A percentile compares a stretch with the other conserved stretches of the same genome.
Evolutionary conservation across 1,139 yeast genomes (phyloP).

Genomic region (Saccharomyces hybrid): DNA sequence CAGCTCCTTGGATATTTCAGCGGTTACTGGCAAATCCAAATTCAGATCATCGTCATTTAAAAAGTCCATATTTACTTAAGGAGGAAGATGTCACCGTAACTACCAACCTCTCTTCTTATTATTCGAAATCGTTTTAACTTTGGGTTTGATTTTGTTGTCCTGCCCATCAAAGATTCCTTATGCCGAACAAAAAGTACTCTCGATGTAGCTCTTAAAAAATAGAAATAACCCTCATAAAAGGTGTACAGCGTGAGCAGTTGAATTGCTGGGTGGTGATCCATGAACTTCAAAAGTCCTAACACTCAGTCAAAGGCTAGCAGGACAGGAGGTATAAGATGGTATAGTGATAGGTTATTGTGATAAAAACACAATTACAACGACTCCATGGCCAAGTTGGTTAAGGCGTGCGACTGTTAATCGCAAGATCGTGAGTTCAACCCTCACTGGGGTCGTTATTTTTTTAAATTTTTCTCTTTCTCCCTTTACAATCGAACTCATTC

Average conservation of each 20-base stretch:
- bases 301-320: too few relatives aligned
- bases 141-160: not conserved
- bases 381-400: slow-evolving; percentile 28
- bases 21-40: slow-evolving; percentile 21
- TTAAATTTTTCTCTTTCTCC: not conserved
- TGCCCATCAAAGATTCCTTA: not conserved
- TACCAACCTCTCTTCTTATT: not conserved
- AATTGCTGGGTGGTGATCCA: too few relatives aligned
- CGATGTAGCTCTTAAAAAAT: not conserved
- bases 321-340: too few relatives aligned
- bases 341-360: too few relatives aligned
- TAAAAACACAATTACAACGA: slow-evolving; percentile 5
- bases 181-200: not conserved
- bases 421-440: slow-evolving; percentile 29
- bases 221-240: not conserved
- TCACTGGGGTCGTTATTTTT: slow-evolving; percentile 23
- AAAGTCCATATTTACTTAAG: slow-evolving; percentile 16
- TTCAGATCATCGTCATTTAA: slow-evolving; percentile 20
- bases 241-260: not conserved
- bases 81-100: not conserved
- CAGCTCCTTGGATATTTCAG: slow-evolving; percentile 25
- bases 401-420: slow-evolving; percentile 30
- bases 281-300: too few relatives aligned
- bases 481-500: not conserved
- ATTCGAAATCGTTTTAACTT: not conserved